phyloP scores from a whole-genome alignment of 495 filamentous ascomycete genomes.

The Penicillium samsonianum region DNA sequence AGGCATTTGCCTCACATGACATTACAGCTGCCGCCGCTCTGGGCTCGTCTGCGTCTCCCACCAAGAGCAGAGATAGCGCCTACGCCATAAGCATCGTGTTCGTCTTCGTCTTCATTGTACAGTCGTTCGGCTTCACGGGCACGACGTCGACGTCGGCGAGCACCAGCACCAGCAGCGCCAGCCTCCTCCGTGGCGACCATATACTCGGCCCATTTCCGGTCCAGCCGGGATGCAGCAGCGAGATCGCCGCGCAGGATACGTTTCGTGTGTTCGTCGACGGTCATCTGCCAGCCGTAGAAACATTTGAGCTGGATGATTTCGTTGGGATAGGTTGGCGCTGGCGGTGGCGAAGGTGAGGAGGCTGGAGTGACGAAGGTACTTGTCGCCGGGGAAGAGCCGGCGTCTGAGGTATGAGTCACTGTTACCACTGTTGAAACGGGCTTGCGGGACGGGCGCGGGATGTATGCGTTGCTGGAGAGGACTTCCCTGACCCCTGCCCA shows the following conservation, averaged over 20 bases:
- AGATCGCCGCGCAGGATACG: conserved; percentile 77
- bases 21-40: conserved; percentile 54
- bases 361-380: conserved; percentile 33
- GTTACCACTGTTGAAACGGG: conserved; percentile 29
- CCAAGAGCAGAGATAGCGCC: conserved; percentile 28
- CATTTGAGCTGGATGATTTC: conserved; percentile 86
- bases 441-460: conserved; percentile 43
- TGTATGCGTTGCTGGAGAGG: conserved; percentile 76
- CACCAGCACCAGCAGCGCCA: conserved; percentile 64
- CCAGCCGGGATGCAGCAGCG: conserved; percentile 66
- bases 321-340: conserved; percentile 54
- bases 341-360: conserved; percentile 38
- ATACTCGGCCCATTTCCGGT: conserved; percentile 90
- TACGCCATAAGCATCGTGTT: conserved; percentile 42
- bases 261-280: conserved; percentile 88
- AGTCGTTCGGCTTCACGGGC: conserved; percentile 74
- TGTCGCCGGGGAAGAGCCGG: conserved; percentile 30
- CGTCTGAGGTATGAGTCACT: conserved; percentile 30
- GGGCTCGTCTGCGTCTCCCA: conserved; percentile 51
- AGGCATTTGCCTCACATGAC: conserved; percentile 50
- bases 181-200: conserved; percentile 92
- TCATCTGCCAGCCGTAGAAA: conserved; percentile 93
- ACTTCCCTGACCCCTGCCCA: conserved; percentile 92
- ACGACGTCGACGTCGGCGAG: conserved; percentile 68
- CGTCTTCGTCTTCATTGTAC: conserved; percentile 74